phyloP scores from a whole-genome alignment of 2,329 filamentous ascomycete genomes.

The Albophoma yamanashiensis region DNA sequence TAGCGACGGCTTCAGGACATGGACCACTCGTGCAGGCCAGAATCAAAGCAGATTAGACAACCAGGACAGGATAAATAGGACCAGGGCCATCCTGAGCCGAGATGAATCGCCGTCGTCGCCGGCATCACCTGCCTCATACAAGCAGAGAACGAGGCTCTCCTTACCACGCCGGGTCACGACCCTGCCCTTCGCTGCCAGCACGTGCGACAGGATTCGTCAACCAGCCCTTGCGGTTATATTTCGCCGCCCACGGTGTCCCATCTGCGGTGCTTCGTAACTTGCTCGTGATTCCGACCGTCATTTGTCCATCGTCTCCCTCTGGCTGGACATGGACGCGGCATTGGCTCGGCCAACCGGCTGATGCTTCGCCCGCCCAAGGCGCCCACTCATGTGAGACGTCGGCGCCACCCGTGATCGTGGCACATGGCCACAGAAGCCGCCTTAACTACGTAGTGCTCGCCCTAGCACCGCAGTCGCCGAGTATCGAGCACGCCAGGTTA shows the following conservation, averaged over 20 bases:
- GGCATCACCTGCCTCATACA: not conserved
- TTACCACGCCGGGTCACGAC: not conserved
- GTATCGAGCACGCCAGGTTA: not conserved
- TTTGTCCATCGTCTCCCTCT: not conserved
- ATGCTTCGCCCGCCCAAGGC: not conserved
- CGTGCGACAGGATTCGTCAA: not conserved
- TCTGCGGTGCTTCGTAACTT: not conserved
- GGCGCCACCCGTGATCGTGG: conserved; percentile 8
- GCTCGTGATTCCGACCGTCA: not conserved
- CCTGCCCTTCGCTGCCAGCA: not conserved
- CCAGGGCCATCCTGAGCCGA: not conserved
- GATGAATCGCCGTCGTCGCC: not conserved
- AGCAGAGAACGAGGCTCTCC: not conserved
- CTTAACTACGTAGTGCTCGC: no score
- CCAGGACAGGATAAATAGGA: not conserved
- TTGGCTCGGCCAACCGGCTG: not conserved
- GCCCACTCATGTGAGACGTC: conserved; percentile 5
- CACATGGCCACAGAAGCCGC: conserved; percentile 4
- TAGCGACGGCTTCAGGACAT: not conserved
- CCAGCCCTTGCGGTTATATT: not conserved
- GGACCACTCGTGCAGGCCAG: no score
- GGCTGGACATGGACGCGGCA: not conserved
- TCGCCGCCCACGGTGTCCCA: not conserved
- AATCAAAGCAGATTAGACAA: not conserved
- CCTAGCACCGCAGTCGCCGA: not conserved